Conservation (phyloP, 2,329 filamentous ascomycete genomes). For the Xylaria sp. region DNA sequence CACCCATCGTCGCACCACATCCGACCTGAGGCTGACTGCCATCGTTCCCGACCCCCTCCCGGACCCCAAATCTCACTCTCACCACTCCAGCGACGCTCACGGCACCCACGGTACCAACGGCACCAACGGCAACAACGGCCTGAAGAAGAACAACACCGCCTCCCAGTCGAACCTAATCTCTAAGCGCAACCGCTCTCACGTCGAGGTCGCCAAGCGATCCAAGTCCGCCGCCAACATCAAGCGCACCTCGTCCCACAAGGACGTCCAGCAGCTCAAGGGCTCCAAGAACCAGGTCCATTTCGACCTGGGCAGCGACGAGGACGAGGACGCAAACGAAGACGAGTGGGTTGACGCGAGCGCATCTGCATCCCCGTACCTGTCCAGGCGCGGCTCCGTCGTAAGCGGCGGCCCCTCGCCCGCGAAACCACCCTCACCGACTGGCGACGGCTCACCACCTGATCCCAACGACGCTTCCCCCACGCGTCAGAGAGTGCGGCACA, state of each 20-base stretch:
- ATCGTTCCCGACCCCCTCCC: conserved; percentile 45
- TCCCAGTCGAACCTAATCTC: conserved; percentile 57
- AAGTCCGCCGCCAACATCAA: conserved; percentile 64
- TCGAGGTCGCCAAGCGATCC: conserved; percentile 62
- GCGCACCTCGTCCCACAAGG: conserved; percentile 62
- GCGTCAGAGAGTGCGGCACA: conserved; percentile 61
- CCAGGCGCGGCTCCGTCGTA: conserved; percentile 60
- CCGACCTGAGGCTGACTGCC: conserved; percentile 61
- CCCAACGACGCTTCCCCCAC: conserved; percentile 47
- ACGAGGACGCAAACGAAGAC: conserved; percentile 66
- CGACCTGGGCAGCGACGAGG: conserved; percentile 65
- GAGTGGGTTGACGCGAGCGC: conserved; percentile 75
- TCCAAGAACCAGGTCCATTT: conserved; percentile 68
- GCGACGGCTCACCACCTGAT: conserved; percentile 45
- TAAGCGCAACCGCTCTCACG: conserved; percentile 69
- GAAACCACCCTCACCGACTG: conserved; percentile 48
- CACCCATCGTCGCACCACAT: conserved; percentile 60
- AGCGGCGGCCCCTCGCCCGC: conserved; percentile 61
- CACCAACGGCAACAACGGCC: conserved; percentile 41
- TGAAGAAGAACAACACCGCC: conserved; percentile 58
- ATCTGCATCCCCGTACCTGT: conserved; percentile 69
- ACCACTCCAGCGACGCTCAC: conserved; percentile 42
- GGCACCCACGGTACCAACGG: conserved; percentile 41
- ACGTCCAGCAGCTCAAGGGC: conserved; percentile 56
- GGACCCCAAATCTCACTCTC: conserved; percentile 16